A percentile compares a stretch with the other conserved stretches of the same genome.
Evolutionary conservation across 2,329 filamentous ascomycete species (phyloP).

Genomic region (Endothia cerciana): DNA sequence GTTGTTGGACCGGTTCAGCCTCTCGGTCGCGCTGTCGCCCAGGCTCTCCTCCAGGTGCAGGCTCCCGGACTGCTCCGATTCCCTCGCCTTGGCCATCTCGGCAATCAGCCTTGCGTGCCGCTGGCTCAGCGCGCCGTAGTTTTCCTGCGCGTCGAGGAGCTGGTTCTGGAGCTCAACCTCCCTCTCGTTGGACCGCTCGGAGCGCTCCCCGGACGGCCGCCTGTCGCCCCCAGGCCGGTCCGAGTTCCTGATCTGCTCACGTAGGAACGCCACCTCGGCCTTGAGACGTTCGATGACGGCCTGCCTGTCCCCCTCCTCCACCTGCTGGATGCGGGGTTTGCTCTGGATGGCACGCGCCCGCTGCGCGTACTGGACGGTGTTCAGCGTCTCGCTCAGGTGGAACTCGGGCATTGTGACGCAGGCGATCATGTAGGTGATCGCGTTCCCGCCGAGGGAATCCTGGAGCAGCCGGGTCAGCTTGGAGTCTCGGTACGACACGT

Average conservation of each 20-base stretch:
- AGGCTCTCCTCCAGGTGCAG: constrained; percentile 63
- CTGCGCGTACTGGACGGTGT: constrained; percentile 97
- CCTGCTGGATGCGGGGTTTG: constrained; percentile 93
- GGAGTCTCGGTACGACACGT: constrained; percentile 98
- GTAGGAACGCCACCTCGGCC: constrained; percentile 89
- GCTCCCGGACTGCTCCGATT: constrained; percentile 66
- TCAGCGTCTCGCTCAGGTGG: constrained; percentile 94
- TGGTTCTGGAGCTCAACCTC: constrained; percentile 93
- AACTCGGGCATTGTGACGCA: constrained; percentile 97
- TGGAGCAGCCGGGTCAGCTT: constrained; percentile 92
- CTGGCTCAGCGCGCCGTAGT: constrained; percentile 87
- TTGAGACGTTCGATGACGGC: constrained; percentile 91
- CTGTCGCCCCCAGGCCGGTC: constrained; percentile 67
- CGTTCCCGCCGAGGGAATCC: constrained; percentile 94
- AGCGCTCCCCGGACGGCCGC: constrained; percentile 68
- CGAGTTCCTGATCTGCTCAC: constrained; percentile 89
- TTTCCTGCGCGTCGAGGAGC: constrained; percentile 89
- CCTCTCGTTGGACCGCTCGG: constrained; percentile 79
- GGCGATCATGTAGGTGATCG: constrained; percentile 99
- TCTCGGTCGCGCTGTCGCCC: constrained; percentile 80
- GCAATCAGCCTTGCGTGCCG: constrained; percentile 95
- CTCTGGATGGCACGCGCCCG: constrained; percentile 95
- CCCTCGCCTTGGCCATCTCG: constrained; percentile 85
- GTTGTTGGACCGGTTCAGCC: constrained; percentile 90
- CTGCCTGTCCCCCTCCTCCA: constrained; percentile 92